Evolutionary conservation across 2,329 filamentous ascomycete species (phyloP).

Genomic region (Aspergillus novofumigatus): DNA sequence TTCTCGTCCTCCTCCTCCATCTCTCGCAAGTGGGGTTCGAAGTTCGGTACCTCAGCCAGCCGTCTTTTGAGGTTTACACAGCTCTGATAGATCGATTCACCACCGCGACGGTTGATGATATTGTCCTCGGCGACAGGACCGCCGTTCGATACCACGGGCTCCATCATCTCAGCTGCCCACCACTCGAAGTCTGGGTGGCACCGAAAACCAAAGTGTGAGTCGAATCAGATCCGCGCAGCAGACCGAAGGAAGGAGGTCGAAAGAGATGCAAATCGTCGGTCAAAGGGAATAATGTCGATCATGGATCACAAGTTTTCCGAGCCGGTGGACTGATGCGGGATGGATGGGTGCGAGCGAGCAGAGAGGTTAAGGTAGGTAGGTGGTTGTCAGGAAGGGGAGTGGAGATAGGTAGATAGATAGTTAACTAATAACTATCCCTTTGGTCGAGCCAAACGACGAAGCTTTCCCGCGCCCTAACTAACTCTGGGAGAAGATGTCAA

Average conservation of each 20-base stretch:
- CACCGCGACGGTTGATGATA: constrained; percentile 95
- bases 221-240: constrained; percentile 32
- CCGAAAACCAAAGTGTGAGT: constrained; percentile 3
- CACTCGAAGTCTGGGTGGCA: constrained; percentile 13
- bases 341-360: constrained; percentile 23
- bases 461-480: constrained; percentile 12
- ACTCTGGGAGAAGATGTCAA: constrained; percentile 2
- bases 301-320: constrained; percentile 27
- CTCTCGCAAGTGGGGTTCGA: constrained; percentile 68
- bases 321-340: constrained; percentile 25
- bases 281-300: constrained; percentile 23
- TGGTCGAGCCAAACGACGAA: constrained; percentile 14
- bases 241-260: constrained; percentile 16
- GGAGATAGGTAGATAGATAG: constrained; percentile 13
- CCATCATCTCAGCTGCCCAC: constrained; percentile 32
- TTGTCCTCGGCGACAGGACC: constrained; percentile 68
- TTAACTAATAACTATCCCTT: constrained; percentile 10
- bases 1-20: constrained; percentile 66
- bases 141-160: constrained; percentile 29
- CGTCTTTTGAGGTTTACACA: constrained; percentile 81
- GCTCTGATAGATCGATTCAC: constrained; percentile 94
- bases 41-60: constrained; percentile 76
- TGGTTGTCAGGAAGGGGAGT: constrained; percentile 13
- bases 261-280: constrained; percentile 22
- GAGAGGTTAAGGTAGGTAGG: background rate